Evolutionary conservation across 2,329 filamentous ascomycete genomes (phyloP).

Genomic region (Lasiodiplodia sp.): DNA sequence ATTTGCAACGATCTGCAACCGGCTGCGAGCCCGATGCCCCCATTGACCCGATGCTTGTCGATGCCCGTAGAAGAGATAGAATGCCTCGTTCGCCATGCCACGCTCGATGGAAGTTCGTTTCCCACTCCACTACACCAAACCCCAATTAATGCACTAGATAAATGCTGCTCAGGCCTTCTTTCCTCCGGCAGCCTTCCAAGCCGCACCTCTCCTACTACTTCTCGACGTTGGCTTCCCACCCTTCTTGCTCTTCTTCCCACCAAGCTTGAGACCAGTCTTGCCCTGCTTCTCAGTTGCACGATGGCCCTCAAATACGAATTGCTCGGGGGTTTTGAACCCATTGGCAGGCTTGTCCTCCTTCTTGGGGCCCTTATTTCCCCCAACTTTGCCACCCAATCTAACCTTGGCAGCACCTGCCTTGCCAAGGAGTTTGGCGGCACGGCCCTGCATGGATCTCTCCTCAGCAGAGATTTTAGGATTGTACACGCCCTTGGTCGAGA

Average conservation of each 20-base stretch:
- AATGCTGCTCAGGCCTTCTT: constrained; percentile 38
- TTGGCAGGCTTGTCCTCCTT: constrained; percentile 31
- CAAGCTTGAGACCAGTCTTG: constrained; percentile 67
- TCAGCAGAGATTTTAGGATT: constrained; percentile 74
- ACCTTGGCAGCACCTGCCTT: constrained; percentile 66
- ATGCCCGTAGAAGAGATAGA: background rate
- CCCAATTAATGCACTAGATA: background rate
- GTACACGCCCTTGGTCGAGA: constrained; percentile 60
- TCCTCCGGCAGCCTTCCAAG: constrained; percentile 53
- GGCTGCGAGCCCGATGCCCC: background rate
- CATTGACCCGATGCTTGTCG: background rate
- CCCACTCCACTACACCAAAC: background rate
- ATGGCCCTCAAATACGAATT: constrained; percentile 82
- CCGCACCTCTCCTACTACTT: constrained; percentile 51
- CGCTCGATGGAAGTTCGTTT: background rate
- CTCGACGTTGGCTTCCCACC: constrained; percentile 50
- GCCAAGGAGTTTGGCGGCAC: constrained; percentile 76
- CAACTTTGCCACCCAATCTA: background rate
- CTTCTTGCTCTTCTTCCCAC: constrained; percentile 54
- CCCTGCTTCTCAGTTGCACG: constrained; percentile 73
- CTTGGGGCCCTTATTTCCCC: constrained; percentile 24
- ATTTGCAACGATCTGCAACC: background rate
- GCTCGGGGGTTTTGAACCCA: constrained; percentile 67
- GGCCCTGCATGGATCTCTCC: constrained; percentile 74
- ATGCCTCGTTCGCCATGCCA: background rate